phyloP scores from a whole-genome alignment of 257 asterid species.

The Plantago major region DNA sequence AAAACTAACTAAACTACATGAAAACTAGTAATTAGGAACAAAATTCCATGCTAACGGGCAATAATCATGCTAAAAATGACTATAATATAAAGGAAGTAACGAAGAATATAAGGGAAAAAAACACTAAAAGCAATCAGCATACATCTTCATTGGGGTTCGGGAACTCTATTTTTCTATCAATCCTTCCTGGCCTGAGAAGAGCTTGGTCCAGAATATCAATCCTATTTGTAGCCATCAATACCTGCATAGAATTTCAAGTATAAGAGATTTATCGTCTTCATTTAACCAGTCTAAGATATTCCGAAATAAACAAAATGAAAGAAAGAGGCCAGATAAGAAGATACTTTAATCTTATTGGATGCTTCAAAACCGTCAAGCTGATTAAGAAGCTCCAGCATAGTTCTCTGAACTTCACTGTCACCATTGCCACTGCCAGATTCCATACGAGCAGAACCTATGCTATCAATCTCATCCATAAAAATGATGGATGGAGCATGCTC shows the following conservation, averaged over 20 bases:
- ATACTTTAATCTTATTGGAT: slow-evolving; percentile 83
- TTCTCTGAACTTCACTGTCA: slow-evolving; percentile 90
- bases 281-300: slow-evolving; percentile 10
- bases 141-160: slow-evolving; percentile 95
- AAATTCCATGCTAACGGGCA: too few species aligned
- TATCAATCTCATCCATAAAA: too few species aligned
- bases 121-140: too few species aligned
- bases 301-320: background rate
- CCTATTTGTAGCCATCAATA: slow-evolving; percentile 90
- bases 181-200: too few species aligned
- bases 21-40: too few species aligned
- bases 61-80: background rate
- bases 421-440: slow-evolving; percentile 93
- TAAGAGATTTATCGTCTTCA: slow-evolving; percentile 1
- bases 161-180: slow-evolving; percentile 84
- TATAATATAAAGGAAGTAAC: too few species aligned
- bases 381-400: slow-evolving; percentile 92
- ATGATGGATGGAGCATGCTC: slow-evolving; percentile 95
- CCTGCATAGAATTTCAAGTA: slow-evolving; percentile 34
- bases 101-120: too few species aligned
- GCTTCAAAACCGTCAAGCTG: slow-evolving; percentile 98
- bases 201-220: too few species aligned
- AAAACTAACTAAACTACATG: slow-evolving; percentile 8
- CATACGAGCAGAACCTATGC: slow-evolving; percentile 91
- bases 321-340: background rate